Percentiles rank a stretch among this genome's conserved stretches.
phyloP scores from a whole-genome alignment of 2,329 filamentous ascomycete genomes.

The Aspergillus carbonarius region DNA sequence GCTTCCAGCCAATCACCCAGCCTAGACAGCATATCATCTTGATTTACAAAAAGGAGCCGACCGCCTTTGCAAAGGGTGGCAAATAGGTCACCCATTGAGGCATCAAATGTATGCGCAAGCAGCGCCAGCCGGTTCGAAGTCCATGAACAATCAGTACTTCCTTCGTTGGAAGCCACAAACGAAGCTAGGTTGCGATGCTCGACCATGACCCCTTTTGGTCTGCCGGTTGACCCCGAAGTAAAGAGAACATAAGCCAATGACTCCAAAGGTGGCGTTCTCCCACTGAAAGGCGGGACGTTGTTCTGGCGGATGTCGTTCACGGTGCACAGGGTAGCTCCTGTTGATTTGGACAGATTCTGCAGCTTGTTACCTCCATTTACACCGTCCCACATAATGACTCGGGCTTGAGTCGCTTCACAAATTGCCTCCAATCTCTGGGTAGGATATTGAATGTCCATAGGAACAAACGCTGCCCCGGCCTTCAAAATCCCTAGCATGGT shows the following conservation, averaged over 20 bases:
- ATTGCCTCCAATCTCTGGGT: background rate
- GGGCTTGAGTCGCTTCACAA: background rate
- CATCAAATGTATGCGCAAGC: constrained; percentile 6
- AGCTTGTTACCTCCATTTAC: background rate
- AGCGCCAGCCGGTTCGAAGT: constrained; percentile 6
- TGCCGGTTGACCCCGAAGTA: constrained; percentile 7
- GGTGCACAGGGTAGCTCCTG: background rate
- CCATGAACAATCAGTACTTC: constrained; percentile 7
- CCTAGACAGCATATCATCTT: background rate
- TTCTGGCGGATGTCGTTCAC: background rate
- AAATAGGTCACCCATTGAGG: constrained; percentile 9
- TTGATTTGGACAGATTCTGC: background rate
- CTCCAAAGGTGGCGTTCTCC: background rate
- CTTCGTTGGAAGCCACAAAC: background rate
- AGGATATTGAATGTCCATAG: constrained; percentile 2
- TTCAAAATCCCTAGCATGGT: constrained; percentile 4
- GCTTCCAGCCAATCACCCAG: background rate
- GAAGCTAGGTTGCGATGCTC: constrained; percentile 6
- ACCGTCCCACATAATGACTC: constrained; percentile 4
- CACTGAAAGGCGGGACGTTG: background rate
- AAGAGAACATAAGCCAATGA: constrained; percentile 7
- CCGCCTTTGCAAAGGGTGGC: constrained; percentile 6
- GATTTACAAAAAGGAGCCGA: background rate
- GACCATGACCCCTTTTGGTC: constrained; percentile 9
- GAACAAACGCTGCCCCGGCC: constrained; percentile 5